A percentile compares a stretch with the other conserved stretches of the same genome.
Conservation (phyloP, 2,329 filamentous ascomycete genomes). For the Ceratocystis harringtonii region DNA sequence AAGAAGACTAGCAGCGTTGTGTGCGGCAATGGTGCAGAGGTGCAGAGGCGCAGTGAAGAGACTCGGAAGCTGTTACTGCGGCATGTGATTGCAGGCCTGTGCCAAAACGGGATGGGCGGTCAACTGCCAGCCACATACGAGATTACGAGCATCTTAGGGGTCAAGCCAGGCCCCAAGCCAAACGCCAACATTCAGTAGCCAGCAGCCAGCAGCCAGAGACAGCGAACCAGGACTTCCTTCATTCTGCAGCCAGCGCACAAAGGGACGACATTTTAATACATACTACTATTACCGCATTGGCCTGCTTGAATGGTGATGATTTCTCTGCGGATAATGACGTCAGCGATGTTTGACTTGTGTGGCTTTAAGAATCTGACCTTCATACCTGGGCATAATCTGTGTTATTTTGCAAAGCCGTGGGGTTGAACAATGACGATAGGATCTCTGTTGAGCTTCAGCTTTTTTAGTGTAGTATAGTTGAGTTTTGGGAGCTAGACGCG, state of each 20-base stretch:
- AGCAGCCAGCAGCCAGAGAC: too few species aligned
- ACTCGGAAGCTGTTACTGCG: too few species aligned
- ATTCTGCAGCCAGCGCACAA: not conserved
- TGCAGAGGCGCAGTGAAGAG: not conserved
- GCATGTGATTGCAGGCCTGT: too few species aligned
- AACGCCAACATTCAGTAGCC: not conserved
- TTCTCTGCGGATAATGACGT: constrained; percentile 45
- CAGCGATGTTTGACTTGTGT: not conserved
- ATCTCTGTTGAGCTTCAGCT: constrained; percentile 8
- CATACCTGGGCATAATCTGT: constrained; percentile 18
- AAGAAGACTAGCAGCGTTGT: not conserved
- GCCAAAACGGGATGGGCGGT: not conserved
- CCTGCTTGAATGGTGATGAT: constrained; percentile 98
- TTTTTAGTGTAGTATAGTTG: not conserved
- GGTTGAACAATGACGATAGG: not conserved
- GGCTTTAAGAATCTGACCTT: not conserved
- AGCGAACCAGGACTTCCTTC: not conserved
- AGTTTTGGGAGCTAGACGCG: not conserved
- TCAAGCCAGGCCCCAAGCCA: not conserved
- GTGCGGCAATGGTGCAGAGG: not conserved
- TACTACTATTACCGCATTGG: constrained; percentile 98
- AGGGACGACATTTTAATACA: constrained; percentile 29
- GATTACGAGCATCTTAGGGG: not conserved
- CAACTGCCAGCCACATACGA: not conserved
- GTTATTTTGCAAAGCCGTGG: not conserved